Percentiles rank a stretch among this genome's conserved stretches.
Evolutionary conservation across 805 yeast species (phyloP).

Genomic region (Metschnikowia dekortorum): DNA sequence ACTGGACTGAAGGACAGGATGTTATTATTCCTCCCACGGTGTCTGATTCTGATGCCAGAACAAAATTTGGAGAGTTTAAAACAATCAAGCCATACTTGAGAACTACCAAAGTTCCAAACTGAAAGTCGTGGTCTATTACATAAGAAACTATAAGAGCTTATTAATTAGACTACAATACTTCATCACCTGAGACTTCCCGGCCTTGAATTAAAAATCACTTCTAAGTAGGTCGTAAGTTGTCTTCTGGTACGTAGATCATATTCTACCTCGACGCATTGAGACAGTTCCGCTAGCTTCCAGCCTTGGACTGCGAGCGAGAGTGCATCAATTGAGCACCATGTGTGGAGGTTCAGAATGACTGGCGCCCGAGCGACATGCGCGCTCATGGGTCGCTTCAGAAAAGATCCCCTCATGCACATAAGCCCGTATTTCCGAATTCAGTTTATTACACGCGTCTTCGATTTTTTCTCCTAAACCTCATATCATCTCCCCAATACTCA

Average conservation of each 20-base stretch:
- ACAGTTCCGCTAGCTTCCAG: no score
- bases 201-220: no score
- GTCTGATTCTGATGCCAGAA: slow-evolving; percentile 55
- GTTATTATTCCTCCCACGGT: slow-evolving; percentile 69
- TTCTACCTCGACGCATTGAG: no score
- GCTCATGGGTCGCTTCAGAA: not conserved
- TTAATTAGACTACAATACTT: no score
- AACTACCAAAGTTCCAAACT: slow-evolving; percentile 38
- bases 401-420: not conserved
- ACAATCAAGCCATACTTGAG: slow-evolving; percentile 61
- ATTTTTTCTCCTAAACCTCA: not conserved
- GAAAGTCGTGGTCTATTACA: not conserved
- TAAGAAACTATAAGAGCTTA: no score
- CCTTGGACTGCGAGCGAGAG: no score
- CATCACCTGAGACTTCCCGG: no score
- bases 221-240: no score
- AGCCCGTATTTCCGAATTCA: slow-evolving; percentile 5
- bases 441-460: slow-evolving; percentile 11
- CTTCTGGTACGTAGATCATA: no score
- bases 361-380: not conserved
- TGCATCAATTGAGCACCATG: no score
- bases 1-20: slow-evolving; percentile 72
- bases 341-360: not conserved
- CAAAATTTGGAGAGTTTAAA: slow-evolving; percentile 58
- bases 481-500: not conserved